Percentiles rank a stretch among this genome's conserved stretches.
Conservation (phyloP, 805 yeast species). For the Yueomyces sp. region DNA sequence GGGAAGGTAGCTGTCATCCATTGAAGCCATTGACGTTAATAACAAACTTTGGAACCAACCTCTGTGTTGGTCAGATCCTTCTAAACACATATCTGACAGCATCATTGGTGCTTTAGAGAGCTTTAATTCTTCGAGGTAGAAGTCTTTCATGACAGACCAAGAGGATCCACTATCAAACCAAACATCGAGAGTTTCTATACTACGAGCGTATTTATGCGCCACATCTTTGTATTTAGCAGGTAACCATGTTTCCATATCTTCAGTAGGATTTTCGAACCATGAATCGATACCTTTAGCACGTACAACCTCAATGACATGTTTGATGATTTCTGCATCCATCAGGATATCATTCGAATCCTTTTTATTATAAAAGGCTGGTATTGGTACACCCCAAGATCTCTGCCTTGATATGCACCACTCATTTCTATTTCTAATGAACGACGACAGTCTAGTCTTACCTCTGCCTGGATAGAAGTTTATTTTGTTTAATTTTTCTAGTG, state of each 20-base stretch:
- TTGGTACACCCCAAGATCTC: conserved; percentile 96
- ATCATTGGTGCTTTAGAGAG: conserved; percentile 26
- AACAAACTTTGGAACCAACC: conserved; percentile 98
- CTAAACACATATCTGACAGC: conserved; percentile 76
- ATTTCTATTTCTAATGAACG: conserved; percentile 63
- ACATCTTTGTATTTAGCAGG: conserved; percentile 36
- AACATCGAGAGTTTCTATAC: conserved; percentile 92
- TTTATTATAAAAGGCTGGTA: conserved; percentile 65
- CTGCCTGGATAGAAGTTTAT: conserved; percentile 65
- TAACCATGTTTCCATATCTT: conserved; percentile 48
- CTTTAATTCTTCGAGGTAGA: conserved; percentile 25
- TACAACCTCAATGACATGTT: conserved; percentile 43
- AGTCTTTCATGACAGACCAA: conserved; percentile 41
- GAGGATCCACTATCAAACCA: conserved; percentile 98
- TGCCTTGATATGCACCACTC: conserved; percentile 99
- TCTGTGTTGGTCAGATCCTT: conserved; percentile 97
- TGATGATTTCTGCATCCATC: conserved; percentile 41
- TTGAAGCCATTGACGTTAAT: conserved; percentile 53
- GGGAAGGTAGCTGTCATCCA: conserved; percentile 36
- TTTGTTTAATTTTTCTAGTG: conserved; percentile 41
- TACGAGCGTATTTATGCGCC: conserved; percentile 40
- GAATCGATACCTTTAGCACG: conserved; percentile 51
- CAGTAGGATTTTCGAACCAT: conserved; percentile 51
- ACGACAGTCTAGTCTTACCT: conserved; percentile 55
- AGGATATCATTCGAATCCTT: conserved; percentile 47